A percentile compares a stretch with the other conserved stretches of the same genome.
phyloP scores from a whole-genome alignment of 768 basidiomycete species.

The Termitomyces sp. region DNA sequence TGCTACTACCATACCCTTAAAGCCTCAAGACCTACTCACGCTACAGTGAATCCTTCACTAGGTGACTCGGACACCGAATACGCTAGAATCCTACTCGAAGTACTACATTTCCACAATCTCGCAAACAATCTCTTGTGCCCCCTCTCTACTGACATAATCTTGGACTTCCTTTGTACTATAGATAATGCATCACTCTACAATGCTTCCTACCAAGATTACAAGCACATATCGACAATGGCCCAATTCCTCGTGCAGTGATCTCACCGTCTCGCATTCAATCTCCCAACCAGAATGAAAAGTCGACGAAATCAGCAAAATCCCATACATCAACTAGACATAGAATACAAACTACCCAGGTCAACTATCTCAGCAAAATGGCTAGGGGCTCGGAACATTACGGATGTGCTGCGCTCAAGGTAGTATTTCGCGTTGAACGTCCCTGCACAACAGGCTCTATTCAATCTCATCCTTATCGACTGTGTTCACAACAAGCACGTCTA shows the following conservation, averaged over 20 bases:
- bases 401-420: constrained; percentile 50
- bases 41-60: too few species aligned
- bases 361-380: constrained; percentile 31
- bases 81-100: too few species aligned
- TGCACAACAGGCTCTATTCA: constrained; percentile 93
- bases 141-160: constrained; percentile 19
- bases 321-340: too few species aligned
- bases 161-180: constrained; percentile 24
- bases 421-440: constrained; percentile 73
- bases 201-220: constrained; percentile 8
- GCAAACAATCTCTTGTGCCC: constrained; percentile 41
- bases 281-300: constrained; percentile 79
- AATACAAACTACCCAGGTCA: constrained; percentile 74
- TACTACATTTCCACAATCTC: constrained; percentile 54
- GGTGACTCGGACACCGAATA: too few species aligned
- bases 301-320: constrained; percentile 80
- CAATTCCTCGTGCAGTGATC: constrained; percentile 91
- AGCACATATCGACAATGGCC: constrained; percentile 77
- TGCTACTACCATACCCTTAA: too few species aligned
- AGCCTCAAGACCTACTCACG: too few species aligned
- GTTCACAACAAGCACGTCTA: too few species aligned
- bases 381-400: constrained; percentile 25
- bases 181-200: neutral
- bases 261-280: constrained; percentile 78
- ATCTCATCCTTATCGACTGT: too few species aligned